Evolutionary conservation across 148 eudicot species (phyloP).

Genomic region (Limonium bicolor): DNA sequence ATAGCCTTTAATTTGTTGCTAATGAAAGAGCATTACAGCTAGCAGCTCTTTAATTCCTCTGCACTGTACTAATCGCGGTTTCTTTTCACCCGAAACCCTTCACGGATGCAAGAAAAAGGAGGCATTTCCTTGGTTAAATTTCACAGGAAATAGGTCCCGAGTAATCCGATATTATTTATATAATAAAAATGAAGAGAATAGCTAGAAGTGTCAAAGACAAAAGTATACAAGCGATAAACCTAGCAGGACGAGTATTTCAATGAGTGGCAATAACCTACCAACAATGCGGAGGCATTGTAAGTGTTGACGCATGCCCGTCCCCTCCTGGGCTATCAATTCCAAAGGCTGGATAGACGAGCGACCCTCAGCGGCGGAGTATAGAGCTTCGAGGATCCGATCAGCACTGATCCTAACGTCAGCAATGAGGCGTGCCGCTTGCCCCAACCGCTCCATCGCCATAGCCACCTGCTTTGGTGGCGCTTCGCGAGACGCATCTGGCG

Average conservation of each 20-base stretch:
- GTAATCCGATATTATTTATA: no score
- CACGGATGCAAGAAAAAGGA: no score
- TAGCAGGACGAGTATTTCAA: background rate
- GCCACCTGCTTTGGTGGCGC: constrained; percentile 99
- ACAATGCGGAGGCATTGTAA: constrained; percentile 55
- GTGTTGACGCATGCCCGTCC: constrained; percentile 47
- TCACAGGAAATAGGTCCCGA: no score
- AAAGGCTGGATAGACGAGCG: constrained; percentile 33
- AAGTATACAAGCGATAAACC: background rate
- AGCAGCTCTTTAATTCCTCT: no score
- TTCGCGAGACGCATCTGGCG: constrained; percentile 14
- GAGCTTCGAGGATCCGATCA: constrained; percentile 80
- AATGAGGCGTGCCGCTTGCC: constrained; percentile 70
- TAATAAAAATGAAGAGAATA: no score
- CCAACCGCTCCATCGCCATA: constrained; percentile 69
- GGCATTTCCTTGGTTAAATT: no score
- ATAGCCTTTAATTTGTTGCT: no score
- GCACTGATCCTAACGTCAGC: constrained; percentile 85
- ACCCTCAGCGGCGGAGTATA: constrained; percentile 32
- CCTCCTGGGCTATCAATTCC: constrained; percentile 41
- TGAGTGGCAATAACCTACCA: constrained; percentile 35
- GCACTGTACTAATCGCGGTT: no score
- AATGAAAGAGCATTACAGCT: no score
- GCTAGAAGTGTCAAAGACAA: constrained; percentile 1
- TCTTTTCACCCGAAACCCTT: no score